These are phyloP conservation scores for Plasmodium coatneyi DNA, from an alignment of 169 alveolate genomes.

Conservation along the genomic window DNA sequence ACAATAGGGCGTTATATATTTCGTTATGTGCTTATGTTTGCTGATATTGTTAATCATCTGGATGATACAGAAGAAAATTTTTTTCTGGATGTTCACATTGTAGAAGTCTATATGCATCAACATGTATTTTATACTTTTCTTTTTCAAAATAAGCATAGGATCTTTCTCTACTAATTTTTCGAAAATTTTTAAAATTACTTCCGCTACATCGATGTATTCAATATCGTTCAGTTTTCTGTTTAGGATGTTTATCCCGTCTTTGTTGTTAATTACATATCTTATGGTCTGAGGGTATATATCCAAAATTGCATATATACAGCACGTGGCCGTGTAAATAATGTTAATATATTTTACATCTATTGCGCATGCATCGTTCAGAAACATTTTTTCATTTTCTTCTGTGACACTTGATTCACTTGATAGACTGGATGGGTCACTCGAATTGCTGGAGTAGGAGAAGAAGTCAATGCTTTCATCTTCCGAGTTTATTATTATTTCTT, in stretches of 20 bases:
- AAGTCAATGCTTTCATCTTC: slow-evolving; percentile 34
- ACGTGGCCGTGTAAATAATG: slow-evolving; percentile 71
- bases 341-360: slow-evolving; percentile 65
- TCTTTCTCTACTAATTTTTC: slow-evolving; percentile 73
- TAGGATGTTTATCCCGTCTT: slow-evolving; percentile 52
- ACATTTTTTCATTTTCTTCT: slow-evolving; percentile 39
- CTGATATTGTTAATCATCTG: slow-evolving; percentile 74
- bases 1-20: slow-evolving; percentile 73
- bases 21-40: slow-evolving; percentile 63
- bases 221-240: slow-evolving; percentile 71
- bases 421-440: slow-evolving; percentile 38
- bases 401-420: slow-evolving; percentile 54
- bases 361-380: slow-evolving; percentile 29
- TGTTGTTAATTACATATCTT: slow-evolving; percentile 51
- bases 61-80: slow-evolving; percentile 74
- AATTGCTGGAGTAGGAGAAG: slow-evolving; percentile 5
- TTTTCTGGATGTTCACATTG: slow-evolving; percentile 70
- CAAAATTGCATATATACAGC: slow-evolving; percentile 62
- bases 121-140: slow-evolving; percentile 73
- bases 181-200: slow-evolving; percentile 66
- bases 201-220: slow-evolving; percentile 76
- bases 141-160: slow-evolving; percentile 75
- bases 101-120: slow-evolving; percentile 76
- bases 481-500: slow-evolving; percentile 15
- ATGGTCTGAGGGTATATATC: slow-evolving; percentile 64